Evolutionary conservation across 768 basidiomycete species (phyloP).

Genomic region (Rhodotorula graminis): DNA sequence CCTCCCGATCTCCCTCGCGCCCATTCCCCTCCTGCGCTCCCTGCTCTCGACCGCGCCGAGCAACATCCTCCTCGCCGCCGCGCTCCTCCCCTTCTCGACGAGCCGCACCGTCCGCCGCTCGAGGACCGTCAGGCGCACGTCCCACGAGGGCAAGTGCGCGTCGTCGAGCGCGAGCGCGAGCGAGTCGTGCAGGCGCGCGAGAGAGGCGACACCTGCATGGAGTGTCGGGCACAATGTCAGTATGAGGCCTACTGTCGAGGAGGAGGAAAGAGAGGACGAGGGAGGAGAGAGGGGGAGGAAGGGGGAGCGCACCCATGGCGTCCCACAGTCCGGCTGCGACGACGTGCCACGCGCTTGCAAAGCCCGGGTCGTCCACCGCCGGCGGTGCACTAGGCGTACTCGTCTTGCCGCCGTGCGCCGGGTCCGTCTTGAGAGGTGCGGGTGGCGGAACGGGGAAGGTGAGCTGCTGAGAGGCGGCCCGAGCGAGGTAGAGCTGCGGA

Average conservation of each 20-base stretch:
- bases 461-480: background rate
- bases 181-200: background rate
- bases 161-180: slow-evolving; percentile 7
- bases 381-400: background rate
- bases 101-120: background rate
- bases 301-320: background rate
- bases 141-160: background rate
- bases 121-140: background rate
- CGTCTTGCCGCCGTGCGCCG: background rate
- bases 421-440: background rate
- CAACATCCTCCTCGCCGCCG: slow-evolving; percentile 3
- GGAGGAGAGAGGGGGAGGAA: too few species aligned
- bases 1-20: background rate
- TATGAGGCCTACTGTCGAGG: too few species aligned
- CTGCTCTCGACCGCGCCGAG: slow-evolving; percentile 2
- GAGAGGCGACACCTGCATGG: background rate
- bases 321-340: background rate
- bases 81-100: background rate
- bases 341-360: background rate
- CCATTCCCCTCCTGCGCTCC: background rate
- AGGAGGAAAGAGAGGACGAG: too few species aligned
- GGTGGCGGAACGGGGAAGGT: background rate
- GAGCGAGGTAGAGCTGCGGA: background rate
- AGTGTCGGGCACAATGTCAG: too few species aligned
- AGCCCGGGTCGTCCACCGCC: background rate